Percentiles rank a stretch among this genome's conserved stretches.
These are phyloP conservation scores for Babesia ovata DNA, from an alignment of 169 alveolate species.

Conservation along the genomic window DNA sequence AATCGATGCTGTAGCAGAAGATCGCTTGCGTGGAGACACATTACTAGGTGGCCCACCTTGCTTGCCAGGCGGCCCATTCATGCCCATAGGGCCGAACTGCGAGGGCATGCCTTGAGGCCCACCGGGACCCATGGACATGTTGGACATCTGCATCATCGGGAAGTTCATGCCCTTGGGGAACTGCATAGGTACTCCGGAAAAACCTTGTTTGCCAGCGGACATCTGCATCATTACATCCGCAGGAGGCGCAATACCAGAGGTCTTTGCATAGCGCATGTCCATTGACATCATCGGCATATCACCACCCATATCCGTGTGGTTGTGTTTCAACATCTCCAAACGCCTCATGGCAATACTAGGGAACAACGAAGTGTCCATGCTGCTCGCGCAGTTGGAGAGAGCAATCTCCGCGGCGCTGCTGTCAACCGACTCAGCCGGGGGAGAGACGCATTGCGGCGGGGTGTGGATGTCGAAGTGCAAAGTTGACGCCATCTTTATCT, in stretches of 20 bases:
- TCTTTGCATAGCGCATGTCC: slow-evolving; percentile 35
- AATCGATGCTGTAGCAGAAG: too few species aligned
- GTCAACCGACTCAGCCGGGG: slow-evolving; percentile 30
- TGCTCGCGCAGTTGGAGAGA: slow-evolving; percentile 19
- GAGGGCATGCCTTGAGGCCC: neutral
- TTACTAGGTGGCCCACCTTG: neutral
- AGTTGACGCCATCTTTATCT: slow-evolving; percentile 33
- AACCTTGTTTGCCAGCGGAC: slow-evolving; percentile 1
- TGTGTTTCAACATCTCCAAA: neutral
- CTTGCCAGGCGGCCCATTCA: neutral
- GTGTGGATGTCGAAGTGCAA: slow-evolving; percentile 66
- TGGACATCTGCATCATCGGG: slow-evolving; percentile 30
- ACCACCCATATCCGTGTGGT: slow-evolving; percentile 7
- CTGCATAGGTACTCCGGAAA: slow-evolving; percentile 6
- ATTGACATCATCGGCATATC: slow-evolving; percentile 14
- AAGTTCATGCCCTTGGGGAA: slow-evolving; percentile 32
- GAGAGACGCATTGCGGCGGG: slow-evolving; percentile 65
- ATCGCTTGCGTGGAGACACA: neutral
- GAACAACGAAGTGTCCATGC: slow-evolving; percentile 5
- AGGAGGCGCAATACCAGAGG: slow-evolving; percentile 8
- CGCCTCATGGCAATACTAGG: slow-evolving; percentile 18
- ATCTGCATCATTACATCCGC: slow-evolving; percentile 21
- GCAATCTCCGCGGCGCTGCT: slow-evolving; percentile 16
- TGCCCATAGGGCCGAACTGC: neutral
- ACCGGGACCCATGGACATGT: slow-evolving; percentile 2